Evolutionary conservation across 2,329 filamentous ascomycete genomes (phyloP), one percentile per base, ranked within the genome.

Genomic region (Cladosporium velox): DNA sequence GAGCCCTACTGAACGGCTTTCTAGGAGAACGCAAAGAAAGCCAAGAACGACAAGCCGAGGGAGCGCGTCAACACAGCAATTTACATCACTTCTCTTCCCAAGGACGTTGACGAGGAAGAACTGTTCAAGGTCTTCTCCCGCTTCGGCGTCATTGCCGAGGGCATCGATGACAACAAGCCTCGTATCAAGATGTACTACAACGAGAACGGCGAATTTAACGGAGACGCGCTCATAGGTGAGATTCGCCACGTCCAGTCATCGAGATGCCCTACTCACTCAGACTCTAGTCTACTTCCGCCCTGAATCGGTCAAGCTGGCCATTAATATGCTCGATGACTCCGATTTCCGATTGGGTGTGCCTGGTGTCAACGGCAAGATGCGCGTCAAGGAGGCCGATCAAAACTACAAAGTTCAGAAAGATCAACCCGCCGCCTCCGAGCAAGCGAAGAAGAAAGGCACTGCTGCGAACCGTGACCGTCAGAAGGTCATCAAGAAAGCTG

Each of bases 101-200:
- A 84, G 47, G 92, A 98, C 77, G 90, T 88, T 52, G 91, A 90
- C 0, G 82, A 90, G 51, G 87, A 91, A 34, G 95, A 99, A 80
- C 88, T 99, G 18, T 86, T 90, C 71, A 87, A 92, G 28, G 84
- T 91, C 32, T 99, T 99, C 81, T 92, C 89, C 59, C 94, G 92
- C 77, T 96, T 87, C 74, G 93, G 93, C 67, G 90, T 98, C 71
- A 93, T 99, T 70, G 92, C 94, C 59, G 93, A 98, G 79, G 91
- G 96, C 79, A 93, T 97, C 70, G 93, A 97, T 74, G 93, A 89
- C 73, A 91, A 92, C 65, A 87, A 88, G 55, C 92, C 92, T 54
- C 90, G 95, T 44, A 94, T 99, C 79, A 98, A 97, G 81, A 87
- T 99, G 78, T 99, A 99, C 80, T 87, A 84, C 24, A 89, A 97